phyloP scores from a whole-genome alignment of 2,329 filamentous ascomycete species.

The Clarireedia hainanense region DNA sequence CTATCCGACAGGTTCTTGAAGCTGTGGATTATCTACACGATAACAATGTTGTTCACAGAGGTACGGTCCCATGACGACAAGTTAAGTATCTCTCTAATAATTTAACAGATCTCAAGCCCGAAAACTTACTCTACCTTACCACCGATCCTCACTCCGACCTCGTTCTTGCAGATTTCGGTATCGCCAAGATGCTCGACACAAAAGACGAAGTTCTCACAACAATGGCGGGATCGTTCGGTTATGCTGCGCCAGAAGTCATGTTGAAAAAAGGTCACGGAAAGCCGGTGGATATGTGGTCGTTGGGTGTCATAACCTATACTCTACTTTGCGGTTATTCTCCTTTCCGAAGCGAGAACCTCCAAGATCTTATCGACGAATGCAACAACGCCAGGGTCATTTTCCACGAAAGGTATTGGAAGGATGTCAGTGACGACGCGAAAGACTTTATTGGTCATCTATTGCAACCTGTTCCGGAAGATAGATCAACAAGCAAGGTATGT shows the following conservation, averaged over 20 bases:
- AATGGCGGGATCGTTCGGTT: slow-evolving; percentile 98
- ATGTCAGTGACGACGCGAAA: slow-evolving; percentile 92
- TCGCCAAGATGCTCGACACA: slow-evolving; percentile 92
- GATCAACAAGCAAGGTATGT: slow-evolving; percentile 66
- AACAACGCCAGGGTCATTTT: slow-evolving; percentile 77
- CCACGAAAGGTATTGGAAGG: slow-evolving; percentile 97
- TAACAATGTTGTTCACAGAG: slow-evolving; percentile 93
- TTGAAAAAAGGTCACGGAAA: slow-evolving; percentile 95
- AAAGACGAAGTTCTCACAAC: slow-evolving; percentile 90
- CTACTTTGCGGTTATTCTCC: slow-evolving; percentile 96
- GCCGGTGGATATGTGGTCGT: slow-evolving; percentile 98
- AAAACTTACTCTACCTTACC: slow-evolving; percentile 92
- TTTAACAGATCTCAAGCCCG: slow-evolving; percentile 80
- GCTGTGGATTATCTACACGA: slow-evolving; percentile 92
- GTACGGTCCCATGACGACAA: slow-evolving; percentile 36
- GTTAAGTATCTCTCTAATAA: slow-evolving; percentile 12
- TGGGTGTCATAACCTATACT: slow-evolving; percentile 98
- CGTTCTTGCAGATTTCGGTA: slow-evolving; percentile 94
- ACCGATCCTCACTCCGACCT: slow-evolving; percentile 70
- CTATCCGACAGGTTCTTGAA: slow-evolving; percentile 86
- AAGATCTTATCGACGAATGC: slow-evolving; percentile 92
- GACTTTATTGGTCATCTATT: slow-evolving; percentile 82
- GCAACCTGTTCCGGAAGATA: slow-evolving; percentile 67
- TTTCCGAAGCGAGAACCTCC: slow-evolving; percentile 89
- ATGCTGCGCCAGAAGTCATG: slow-evolving; percentile 97